Evolutionary conservation across 306 rosid genomes (phyloP).

Genomic region (Trifolium subterraneum): DNA sequence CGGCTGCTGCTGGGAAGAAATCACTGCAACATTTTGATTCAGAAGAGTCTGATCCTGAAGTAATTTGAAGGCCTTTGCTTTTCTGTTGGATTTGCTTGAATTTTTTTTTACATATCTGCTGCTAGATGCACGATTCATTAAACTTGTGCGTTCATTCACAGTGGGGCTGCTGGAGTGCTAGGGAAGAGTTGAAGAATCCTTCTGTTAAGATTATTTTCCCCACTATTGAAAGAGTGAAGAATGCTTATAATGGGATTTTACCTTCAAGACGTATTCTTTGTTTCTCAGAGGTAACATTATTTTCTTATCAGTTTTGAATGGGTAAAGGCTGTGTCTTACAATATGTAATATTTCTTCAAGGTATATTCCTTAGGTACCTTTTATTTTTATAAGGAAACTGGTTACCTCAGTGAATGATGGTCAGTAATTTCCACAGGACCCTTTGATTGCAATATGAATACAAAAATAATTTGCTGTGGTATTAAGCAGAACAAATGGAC

Average conservation of each 20-base stretch:
- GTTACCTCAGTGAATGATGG: constrained; percentile 10
- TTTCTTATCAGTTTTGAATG: constrained; percentile 34
- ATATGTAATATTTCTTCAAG: not conserved
- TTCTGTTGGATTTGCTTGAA: constrained; percentile 28
- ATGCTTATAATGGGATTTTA: constrained; percentile 57
- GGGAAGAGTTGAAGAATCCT: constrained; percentile 67
- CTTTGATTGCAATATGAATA: constrained; percentile 16
- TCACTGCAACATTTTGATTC: constrained; percentile 70
- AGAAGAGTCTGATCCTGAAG: constrained; percentile 88
- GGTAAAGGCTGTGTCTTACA: constrained; percentile 7
- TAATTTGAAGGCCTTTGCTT: constrained; percentile 40
- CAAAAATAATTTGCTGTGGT: constrained; percentile 19
- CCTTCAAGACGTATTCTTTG: constrained; percentile 78
- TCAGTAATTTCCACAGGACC: constrained; percentile 18
- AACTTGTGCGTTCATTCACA: constrained; percentile 40
- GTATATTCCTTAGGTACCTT: constrained; percentile 23
- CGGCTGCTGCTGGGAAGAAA: constrained; percentile 81
- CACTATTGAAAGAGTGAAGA: constrained; percentile 73
- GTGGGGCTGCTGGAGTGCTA: constrained; percentile 90
- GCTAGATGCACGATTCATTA: constrained; percentile 20
- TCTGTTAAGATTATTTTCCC: constrained; percentile 76
- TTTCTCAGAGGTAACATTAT: constrained; percentile 72
- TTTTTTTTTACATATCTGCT: constrained; percentile 35
- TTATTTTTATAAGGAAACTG: not conserved
- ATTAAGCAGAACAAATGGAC: not conserved